These are phyloP conservation scores for Citrus hindsii DNA, from an alignment of 345 rosid genomes.

Conservation along the genomic window DNA sequence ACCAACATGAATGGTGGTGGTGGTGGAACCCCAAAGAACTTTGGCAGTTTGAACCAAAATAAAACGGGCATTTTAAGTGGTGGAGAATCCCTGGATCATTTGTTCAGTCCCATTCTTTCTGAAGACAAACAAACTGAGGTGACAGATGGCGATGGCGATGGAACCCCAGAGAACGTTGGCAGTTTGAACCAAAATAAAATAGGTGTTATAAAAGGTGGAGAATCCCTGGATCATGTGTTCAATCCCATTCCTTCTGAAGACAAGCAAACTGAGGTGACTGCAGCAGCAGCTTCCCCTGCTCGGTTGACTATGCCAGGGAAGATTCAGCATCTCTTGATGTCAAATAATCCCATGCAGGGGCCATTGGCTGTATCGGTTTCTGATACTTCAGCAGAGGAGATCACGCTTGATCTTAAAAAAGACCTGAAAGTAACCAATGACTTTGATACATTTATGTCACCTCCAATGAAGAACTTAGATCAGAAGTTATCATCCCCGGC, in stretches of 20 bases:
- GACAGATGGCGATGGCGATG: not conserved
- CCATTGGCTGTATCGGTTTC: conserved; percentile 8
- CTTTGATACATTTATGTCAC: conserved; percentile 28
- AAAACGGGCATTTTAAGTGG: conserved; percentile 10
- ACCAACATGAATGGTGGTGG: conserved; percentile 8
- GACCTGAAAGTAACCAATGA: conserved; percentile 15
- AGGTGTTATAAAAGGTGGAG: conserved; percentile 14
- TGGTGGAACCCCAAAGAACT: conserved; percentile 14
- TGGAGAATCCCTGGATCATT: conserved; percentile 16
- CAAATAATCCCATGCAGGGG: conserved; percentile 17
- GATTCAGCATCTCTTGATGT: conserved; percentile 14
- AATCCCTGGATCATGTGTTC: conserved; percentile 13
- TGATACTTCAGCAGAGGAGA: conserved; percentile 16
- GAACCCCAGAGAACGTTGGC: conserved; percentile 10
- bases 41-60: conserved; percentile 22
- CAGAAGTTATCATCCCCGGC: conserved; percentile 24
- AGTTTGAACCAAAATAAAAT: conserved; percentile 20
- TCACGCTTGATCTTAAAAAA: conserved; percentile 16
- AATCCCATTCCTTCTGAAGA: conserved; percentile 18
- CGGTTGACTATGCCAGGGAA: conserved; percentile 16
- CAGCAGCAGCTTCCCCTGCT: conserved; percentile 25
- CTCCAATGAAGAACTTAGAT: conserved; percentile 34
- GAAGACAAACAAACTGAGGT: conserved; percentile 24
- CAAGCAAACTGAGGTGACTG: conserved; percentile 18
- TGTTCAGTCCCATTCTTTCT: conserved; percentile 11